Evolutionary conservation across 2,329 filamentous ascomycete species (phyloP), one percentile per base, ranked within the genome.

Genomic region (Pezicula rhizophila): DNA sequence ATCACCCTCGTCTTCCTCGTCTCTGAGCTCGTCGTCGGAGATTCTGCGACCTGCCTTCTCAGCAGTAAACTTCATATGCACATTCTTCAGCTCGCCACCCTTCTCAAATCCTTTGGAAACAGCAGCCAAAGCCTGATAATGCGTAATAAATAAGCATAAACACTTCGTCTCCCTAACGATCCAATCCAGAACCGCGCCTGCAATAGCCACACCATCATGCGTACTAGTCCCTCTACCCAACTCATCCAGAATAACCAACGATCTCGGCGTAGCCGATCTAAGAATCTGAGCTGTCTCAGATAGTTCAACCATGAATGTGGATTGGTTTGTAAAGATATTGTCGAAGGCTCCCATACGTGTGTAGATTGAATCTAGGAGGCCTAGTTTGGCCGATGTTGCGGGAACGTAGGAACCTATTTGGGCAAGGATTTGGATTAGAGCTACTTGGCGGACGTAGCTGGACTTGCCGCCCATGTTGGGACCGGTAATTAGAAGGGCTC

Each of bases 381-480:
- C 92, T 0, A 97, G 77, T 3, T 73, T 70, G 23, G 92, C 82
- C 2, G 80, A 76, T 25, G 78, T 75, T 18, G 92, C 92, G 2
- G 93, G 93, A 1, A 99, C 90, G 66, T 91, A 99, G 34, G 88
- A 95, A 45, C 93, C 93, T 55, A 96, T 86, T 64, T 99, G 93
- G 7, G 89, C 90, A 73, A 99, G 91, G 60, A 99, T 91, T 42
- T 87, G 80, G 54, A 97, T 89, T 6, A 99, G 80, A 8, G 93
- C 92, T 40, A 95, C 83, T 57, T 91, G 88, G 46, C 93, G 89
- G 18, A 99, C 92, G 66, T 96, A 99, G 50, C 87, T 93, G n/a
- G 89, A 96, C 65, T 99, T 99, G 49, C 93, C 93, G 60, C 93
- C 93, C 93, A 99, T 99, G 71, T 99, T 99, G 26, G 93, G 93